Conservation (phyloP, 1,139 yeast species). For the Kurtzmaniella quercitrusa region DNA sequence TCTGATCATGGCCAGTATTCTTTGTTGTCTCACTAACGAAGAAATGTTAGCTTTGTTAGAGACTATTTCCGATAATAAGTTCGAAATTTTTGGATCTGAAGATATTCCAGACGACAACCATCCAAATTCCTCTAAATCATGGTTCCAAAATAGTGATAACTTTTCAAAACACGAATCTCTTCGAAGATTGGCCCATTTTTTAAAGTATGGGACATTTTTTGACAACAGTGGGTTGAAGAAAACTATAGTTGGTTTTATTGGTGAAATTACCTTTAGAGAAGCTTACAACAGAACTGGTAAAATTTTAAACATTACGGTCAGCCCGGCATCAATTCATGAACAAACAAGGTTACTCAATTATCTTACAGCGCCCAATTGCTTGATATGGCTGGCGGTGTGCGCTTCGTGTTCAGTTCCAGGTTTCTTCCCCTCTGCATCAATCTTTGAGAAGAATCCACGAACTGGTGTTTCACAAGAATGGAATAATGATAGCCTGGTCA, state of each 20-base stretch:
- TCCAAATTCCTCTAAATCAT: background rate
- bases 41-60: constrained; percentile 60
- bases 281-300: constrained; percentile 59
- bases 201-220: constrained; percentile 84
- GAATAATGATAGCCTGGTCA: constrained; percentile 74
- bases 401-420: constrained; percentile 96
- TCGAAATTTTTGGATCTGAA: constrained; percentile 60
- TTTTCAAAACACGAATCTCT: constrained; percentile 16
- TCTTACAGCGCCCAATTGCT: constrained; percentile 47
- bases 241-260: constrained; percentile 78
- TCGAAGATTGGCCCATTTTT: constrained; percentile 44
- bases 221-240: constrained; percentile 68
- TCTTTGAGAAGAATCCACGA: constrained; percentile 74
- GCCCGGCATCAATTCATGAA: constrained; percentile 64
- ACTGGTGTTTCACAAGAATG: constrained; percentile 72
- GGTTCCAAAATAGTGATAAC: background rate
- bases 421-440: constrained; percentile 79
- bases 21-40: constrained; percentile 76
- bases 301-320: constrained; percentile 51
- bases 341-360: constrained; percentile 44
- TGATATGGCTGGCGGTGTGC: constrained; percentile 84
- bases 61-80: constrained; percentile 52
- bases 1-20: constrained; percentile 84
- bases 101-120: background rate
- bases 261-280: constrained; percentile 74